These are phyloP conservation scores for Nectriaceae sp. DNA, from an alignment of 2,329 filamentous ascomycete species.

Conservation along the genomic window DNA sequence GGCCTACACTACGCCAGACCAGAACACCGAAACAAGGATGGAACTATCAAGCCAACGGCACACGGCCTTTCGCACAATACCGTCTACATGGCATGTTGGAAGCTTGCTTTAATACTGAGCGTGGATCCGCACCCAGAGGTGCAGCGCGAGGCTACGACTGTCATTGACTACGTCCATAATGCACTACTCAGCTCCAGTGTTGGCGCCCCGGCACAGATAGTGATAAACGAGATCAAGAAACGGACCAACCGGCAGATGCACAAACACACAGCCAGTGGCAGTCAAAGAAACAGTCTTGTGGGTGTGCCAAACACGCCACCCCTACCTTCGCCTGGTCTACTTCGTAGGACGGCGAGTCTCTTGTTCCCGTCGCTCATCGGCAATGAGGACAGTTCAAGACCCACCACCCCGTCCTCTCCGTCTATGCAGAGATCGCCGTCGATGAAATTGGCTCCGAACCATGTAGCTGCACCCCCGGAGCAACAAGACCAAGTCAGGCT, in stretches of 20 bases:
- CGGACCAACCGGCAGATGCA: conserved; percentile 49
- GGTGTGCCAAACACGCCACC: conserved; percentile 43
- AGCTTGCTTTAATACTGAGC: conserved; percentile 85
- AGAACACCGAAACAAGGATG: conserved; percentile 58
- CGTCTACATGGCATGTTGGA: conserved; percentile 92
- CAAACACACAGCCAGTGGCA: conserved; percentile 43
- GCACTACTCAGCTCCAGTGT: conserved; percentile 77
- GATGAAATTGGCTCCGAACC: conserved; percentile 43
- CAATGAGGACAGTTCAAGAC: conserved; percentile 45
- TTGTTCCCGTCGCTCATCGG: conserved; percentile 61
- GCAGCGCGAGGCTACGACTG: conserved; percentile 78
- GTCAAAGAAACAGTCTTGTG: conserved; percentile 45
- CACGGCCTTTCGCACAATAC: conserved; percentile 78
- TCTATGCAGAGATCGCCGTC: conserved; percentile 32
- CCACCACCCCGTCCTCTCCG: conserved; percentile 33
- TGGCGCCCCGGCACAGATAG: conserved; percentile 65
- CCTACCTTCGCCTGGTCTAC: conserved; percentile 56
- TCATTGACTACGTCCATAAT: conserved; percentile 84
- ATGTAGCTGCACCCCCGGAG: conserved; percentile 63
- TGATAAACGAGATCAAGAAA: conserved; percentile 73
- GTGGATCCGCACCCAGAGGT: conserved; percentile 95
- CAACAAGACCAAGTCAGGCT: conserved; percentile 71
- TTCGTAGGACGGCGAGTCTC: conserved; percentile 65
- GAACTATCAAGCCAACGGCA: conserved; percentile 56
- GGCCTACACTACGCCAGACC: conserved; percentile 62